phyloP scores from a whole-genome alignment of 192 early-diverging fungal species.

The Entophlyctis luteolus region DNA sequence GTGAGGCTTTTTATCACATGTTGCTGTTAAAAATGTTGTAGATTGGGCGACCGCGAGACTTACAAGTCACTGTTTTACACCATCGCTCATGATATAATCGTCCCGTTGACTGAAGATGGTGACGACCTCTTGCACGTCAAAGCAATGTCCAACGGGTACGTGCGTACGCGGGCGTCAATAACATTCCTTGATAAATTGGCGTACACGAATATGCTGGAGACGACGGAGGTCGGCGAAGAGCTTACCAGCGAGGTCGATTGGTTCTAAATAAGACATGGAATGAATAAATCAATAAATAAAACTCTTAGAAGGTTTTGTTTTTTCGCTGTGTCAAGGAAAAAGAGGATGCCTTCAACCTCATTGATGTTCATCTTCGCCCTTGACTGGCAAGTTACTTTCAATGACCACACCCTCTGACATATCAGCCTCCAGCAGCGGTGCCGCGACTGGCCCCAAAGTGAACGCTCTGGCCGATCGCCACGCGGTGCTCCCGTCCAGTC shows the following conservation, averaged over 20 bases:
- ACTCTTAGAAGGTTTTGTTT: background rate
- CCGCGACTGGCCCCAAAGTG: no score
- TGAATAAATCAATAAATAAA: no score
- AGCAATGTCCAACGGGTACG: background rate
- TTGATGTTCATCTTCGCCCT: background rate
- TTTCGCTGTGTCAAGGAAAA: background rate
- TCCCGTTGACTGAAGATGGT: background rate
- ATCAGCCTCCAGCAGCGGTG: no score
- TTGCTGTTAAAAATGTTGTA: background rate
- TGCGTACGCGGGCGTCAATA: background rate
- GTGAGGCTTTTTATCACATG: background rate
- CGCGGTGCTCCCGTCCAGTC: no score
- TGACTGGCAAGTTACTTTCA: no score
- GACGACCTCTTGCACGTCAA: background rate
- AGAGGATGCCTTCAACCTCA: background rate
- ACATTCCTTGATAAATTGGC: background rate
- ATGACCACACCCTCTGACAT: no score
- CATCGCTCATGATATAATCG: background rate
- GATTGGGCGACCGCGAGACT: background rate
- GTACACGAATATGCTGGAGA: background rate
- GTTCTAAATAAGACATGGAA: no score
- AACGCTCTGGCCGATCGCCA: no score
- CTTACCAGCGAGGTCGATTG: background rate
- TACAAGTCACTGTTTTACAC: slow-evolving; percentile 13
- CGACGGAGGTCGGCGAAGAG: background rate